Percentiles rank a stretch among this genome's conserved stretches.
These are phyloP conservation scores for Naganishia antarctica DNA, from an alignment of 768 basidiomycete species.

Conservation along the genomic window DNA sequence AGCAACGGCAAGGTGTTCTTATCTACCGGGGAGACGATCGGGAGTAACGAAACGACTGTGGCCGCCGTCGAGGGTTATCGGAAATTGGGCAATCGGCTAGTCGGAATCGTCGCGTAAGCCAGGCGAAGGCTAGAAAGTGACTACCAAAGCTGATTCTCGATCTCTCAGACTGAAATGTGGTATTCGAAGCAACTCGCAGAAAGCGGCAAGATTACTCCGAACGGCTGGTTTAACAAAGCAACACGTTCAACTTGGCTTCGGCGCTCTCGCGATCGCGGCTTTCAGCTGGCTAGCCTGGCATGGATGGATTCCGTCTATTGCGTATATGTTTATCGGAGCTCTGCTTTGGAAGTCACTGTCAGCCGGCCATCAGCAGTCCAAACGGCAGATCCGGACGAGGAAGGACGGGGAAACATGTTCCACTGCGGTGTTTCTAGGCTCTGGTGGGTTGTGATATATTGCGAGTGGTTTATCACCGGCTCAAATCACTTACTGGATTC, in stretches of 20 bases:
- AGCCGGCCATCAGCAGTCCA: background rate
- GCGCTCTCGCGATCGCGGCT: background rate
- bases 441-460: conserved; percentile 57
- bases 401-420: conserved; percentile 47
- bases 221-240: background rate
- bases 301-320: conserved; percentile 5
- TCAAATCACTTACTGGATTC: background rate
- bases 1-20: conserved; percentile 10
- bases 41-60: background rate
- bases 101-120: conserved; percentile 8
- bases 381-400: background rate
- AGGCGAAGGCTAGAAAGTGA: no score
- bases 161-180: background rate
- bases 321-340: conserved; percentile 6
- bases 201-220: background rate
- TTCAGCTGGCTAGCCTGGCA: background rate
- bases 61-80: background rate
- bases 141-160: no score
- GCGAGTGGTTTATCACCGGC: conserved; percentile 11
- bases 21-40: background rate
- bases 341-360: conserved; percentile 2
- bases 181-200: background rate
- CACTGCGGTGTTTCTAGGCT: conserved; percentile 86
- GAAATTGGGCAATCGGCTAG: conserved; percentile 4
- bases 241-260: background rate